A percentile compares a stretch with the other conserved stretches of the same genome.
phyloP scores from a whole-genome alignment of 352 stramenopile genomes.

The Pythium guiyangense region DNA sequence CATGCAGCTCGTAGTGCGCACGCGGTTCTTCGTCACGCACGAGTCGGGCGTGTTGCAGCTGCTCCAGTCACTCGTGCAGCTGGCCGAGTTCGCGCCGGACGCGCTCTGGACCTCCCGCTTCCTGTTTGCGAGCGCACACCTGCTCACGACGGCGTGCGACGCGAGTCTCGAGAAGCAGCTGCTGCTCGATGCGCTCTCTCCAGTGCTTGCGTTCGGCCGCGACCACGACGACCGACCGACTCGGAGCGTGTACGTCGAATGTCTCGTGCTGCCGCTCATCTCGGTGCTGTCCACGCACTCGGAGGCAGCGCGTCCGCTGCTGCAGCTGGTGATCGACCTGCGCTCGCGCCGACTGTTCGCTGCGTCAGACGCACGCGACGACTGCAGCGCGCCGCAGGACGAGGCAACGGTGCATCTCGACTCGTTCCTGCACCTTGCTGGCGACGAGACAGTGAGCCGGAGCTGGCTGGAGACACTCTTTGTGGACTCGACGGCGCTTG shows the following conservation, averaged over 20 bases:
- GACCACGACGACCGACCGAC: not conserved
- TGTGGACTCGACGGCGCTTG: not conserved
- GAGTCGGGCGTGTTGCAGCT: slow-evolving; percentile 35
- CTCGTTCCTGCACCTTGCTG: no score
- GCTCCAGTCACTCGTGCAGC: slow-evolving; percentile 35
- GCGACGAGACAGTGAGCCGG: slow-evolving; percentile 12
- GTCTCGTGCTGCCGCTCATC: slow-evolving; percentile 49
- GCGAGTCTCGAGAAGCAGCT: slow-evolving; percentile 33
- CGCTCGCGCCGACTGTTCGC: slow-evolving; percentile 17
- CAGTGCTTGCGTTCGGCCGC: slow-evolving; percentile 23
- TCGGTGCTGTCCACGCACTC: slow-evolving; percentile 33
- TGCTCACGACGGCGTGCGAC: slow-evolving; percentile 25
- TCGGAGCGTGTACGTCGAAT: slow-evolving; percentile 50
- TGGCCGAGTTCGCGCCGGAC: slow-evolving; percentile 20
- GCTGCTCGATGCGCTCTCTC: slow-evolving; percentile 30
- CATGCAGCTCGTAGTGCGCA: slow-evolving; percentile 10
- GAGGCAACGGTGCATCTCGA: slow-evolving; percentile 23
- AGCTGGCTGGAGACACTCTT: slow-evolving; percentile 44
- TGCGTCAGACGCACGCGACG: not conserved
- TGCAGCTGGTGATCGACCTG: slow-evolving; percentile 35
- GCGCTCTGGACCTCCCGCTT: slow-evolving; percentile 33
- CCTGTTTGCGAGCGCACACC: slow-evolving; percentile 30
- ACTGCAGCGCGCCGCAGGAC: not conserved
- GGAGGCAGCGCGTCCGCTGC: slow-evolving; percentile 22
- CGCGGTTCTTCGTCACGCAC: slow-evolving; percentile 22